Evolutionary conservation across 2,329 filamentous ascomycete species (phyloP), one percentile per base, ranked within the genome.

Genomic region (Colletotrichum viniferum): DNA sequence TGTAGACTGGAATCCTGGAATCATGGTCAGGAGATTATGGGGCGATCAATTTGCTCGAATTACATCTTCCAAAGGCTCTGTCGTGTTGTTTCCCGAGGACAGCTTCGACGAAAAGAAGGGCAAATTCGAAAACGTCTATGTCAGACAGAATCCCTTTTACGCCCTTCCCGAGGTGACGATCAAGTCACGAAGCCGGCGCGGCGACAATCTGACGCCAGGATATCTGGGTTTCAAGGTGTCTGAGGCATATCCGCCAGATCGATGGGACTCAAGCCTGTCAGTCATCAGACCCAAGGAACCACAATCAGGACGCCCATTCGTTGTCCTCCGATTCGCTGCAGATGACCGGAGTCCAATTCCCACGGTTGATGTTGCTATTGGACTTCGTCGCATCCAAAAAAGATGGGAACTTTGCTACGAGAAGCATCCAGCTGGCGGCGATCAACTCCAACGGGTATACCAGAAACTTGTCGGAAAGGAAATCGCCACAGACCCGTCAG

Each of bases 41-140:
- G 66, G 70, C 21, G 64, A 73, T 5, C 70, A 73, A 14, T 73
- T 69, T 5, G 70, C 70, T 7, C 55, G 70, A 18, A 38, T 73
- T 2, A 36, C 55, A 5, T 73, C 70, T n/a, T 4, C 26, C 0
- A 28, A 69, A 7, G 70, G 70, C 28, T 73, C 70, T 2, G 56
- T 68, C 12, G 66, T 68, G 1, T 12, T 73, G 3, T 48, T 69
- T 2, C 36, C 65, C 14, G 30, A 69, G 1, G 64, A 73, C 3
- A 26, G 30, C 6, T 38, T 68, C 8, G 55, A 73, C 18, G 70
- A 73, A 9, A 60, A 38, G 5, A 32, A 52, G 5, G 70, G 70
- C 7, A 30, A 36, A 16, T 60, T 62, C 7, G 36, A 69, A 14
- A 73, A 68, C 5, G 58, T 73, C 12, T 73, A 73, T 18, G 64